Evolutionary conservation across 805 yeast genomes (phyloP).

Genomic region (Kazachstania kunashirensis): DNA sequence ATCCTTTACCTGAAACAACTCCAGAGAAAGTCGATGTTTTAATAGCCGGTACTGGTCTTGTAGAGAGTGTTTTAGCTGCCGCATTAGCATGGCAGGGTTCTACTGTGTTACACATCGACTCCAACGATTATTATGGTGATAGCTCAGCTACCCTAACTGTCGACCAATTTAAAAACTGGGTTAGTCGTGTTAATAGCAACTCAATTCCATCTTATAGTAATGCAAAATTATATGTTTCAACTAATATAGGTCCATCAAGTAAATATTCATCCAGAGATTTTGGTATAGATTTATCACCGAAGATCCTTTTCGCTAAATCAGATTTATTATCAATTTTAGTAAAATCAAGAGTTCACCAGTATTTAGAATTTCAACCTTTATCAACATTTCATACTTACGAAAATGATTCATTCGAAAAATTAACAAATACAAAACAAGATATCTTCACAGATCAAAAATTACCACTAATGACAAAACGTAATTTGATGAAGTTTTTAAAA

Average conservation of each 20-base stretch:
- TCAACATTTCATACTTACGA: slow-evolving; percentile 90
- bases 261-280: slow-evolving; percentile 57
- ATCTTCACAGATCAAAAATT: slow-evolving; percentile 83
- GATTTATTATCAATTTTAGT: slow-evolving; percentile 71
- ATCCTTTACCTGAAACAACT: slow-evolving; percentile 49
- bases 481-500: slow-evolving; percentile 78
- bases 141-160: slow-evolving; percentile 75
- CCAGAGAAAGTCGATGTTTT: slow-evolving; percentile 80
- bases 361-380: slow-evolving; percentile 84
- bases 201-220: slow-evolving; percentile 40
- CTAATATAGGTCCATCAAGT: slow-evolving; percentile 33
- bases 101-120: slow-evolving; percentile 82
- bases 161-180: slow-evolving; percentile 82
- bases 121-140: slow-evolving; percentile 82
- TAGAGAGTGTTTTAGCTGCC: slow-evolving; percentile 82
- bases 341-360: slow-evolving; percentile 79
- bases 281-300: slow-evolving; percentile 82
- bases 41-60: slow-evolving; percentile 86
- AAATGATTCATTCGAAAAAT: slow-evolving; percentile 79
- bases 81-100: slow-evolving; percentile 98
- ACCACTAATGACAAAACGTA: slow-evolving; percentile 65
- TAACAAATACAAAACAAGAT: slow-evolving; percentile 81
- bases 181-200: slow-evolving; percentile 49
- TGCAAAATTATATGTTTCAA: slow-evolving; percentile 74
- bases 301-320: slow-evolving; percentile 80